Base-by-base conservation (phyloP, 225 moss, liverwort and hornwort genomes). In the Lunularia cruciata region DNA sequence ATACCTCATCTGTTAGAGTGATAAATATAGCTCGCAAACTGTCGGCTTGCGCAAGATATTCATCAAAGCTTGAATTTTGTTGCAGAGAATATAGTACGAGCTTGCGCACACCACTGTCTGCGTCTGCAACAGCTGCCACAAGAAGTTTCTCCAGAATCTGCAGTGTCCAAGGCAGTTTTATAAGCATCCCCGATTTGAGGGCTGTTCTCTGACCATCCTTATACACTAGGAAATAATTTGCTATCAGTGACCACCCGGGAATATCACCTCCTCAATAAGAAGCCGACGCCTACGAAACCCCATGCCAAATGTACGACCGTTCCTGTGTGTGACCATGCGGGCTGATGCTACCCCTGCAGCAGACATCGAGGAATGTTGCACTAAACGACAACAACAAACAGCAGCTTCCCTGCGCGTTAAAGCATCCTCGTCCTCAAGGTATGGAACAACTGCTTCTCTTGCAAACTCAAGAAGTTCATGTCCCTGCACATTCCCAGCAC, bases 391-490 rank as follows among this genome's bases (percentile, higher is more conserved):
- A 77, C 90, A 93, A 71, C 98, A 93, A 31, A 86, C 83, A 75
- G 89, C 92, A 69, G 98, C 98, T 61, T 98, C 88, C 80, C 77
- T 89, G 39, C 98, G 86, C 19, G 98, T 98, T 35, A 86, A 75
- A 73, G 89, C 75, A 81, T 98, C 98, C 56, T 98, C 89, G 73
- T 98, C 98, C 76, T 98, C 98, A 46, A 98, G 76, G 75, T 83
- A 98, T 25, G 83, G 84, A 55, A 93, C 85, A 23, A 93, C 91
- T 40, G 84, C 92, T 82, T 98, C 93, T 72, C 98, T 85, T 42
- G 98, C 93, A 71, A 98, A 98, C 75, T 98, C 90, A 55, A 98
- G 76, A 71, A 98, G 91, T 72, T 98, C 98, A 61, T 98, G 98
- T 65, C 93, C 89, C 98, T 98, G 84, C 57, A 34, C 31, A 31